Percentiles rank a stretch among this genome's conserved stretches.
Conservation (phyloP, 306 rosid genomes). For the Sechiopsis laciniata region DNA sequence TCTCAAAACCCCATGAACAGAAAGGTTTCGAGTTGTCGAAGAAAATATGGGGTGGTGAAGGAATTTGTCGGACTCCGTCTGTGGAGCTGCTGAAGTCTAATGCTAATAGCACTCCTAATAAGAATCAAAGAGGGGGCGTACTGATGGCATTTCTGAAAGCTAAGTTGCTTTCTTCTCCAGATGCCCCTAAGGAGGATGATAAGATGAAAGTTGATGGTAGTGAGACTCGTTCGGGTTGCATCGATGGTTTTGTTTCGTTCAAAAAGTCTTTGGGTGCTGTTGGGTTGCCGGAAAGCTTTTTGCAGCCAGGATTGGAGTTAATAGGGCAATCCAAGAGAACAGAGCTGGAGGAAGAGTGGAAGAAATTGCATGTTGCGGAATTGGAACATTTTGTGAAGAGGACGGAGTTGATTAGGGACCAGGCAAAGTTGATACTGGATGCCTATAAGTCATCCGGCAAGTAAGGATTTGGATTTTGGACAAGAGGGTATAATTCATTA, state of each 20-base stretch:
- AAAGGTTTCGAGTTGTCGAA: constrained; percentile 41
- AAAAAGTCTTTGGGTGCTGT: constrained; percentile 20
- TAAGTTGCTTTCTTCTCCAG: constrained; percentile 3
- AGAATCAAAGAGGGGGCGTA: constrained; percentile 31
- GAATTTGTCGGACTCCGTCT: constrained; percentile 7
- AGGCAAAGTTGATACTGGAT: constrained; percentile 35
- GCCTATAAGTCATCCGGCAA: constrained; percentile 30
- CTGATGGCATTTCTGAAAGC: constrained; percentile 26
- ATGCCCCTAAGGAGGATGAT: constrained; percentile 18
- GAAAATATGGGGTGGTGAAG: constrained; percentile 47
- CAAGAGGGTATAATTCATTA: background rate
- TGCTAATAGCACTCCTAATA: constrained; percentile 28
- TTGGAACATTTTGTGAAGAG: constrained; percentile 38
- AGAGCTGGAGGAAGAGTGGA: constrained; percentile 50
- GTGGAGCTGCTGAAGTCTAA: constrained; percentile 27
- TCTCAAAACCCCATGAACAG: constrained; percentile 37
- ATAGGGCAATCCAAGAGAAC: constrained; percentile 36
- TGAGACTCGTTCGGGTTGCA: background rate
- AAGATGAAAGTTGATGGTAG: constrained; percentile 20
- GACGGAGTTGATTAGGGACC: constrained; percentile 31
- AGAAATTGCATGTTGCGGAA: constrained; percentile 38
- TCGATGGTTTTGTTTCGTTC: constrained; percentile 28
- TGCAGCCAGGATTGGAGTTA: constrained; percentile 36
- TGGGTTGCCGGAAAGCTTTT: constrained; percentile 25
- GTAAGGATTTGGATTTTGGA: constrained; percentile 18